A percentile compares a stretch with the other conserved stretches of the same genome.
Conservation (phyloP, 2,329 filamentous ascomycete genomes). For the Ceratocystis albifundus region DNA sequence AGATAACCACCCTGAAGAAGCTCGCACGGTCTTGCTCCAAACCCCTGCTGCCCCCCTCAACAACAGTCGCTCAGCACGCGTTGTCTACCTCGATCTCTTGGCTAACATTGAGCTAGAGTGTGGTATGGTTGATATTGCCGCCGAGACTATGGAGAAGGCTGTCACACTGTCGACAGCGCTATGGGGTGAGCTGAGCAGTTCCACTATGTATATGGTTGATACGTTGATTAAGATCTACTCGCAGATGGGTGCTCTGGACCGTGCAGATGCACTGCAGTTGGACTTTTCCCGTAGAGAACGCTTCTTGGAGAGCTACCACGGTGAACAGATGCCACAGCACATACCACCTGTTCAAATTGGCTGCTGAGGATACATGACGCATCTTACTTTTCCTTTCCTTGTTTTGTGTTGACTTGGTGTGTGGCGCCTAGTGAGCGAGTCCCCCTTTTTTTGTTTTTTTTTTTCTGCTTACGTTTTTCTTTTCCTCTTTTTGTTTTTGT, state of each 20-base stretch:
- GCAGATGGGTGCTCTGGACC: slow-evolving; percentile 18
- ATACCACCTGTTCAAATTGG: slow-evolving; percentile 20
- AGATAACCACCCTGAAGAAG: slow-evolving; percentile 19
- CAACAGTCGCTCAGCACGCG: slow-evolving; percentile 19
- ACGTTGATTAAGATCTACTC: slow-evolving; percentile 22
- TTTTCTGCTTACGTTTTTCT: slow-evolving; percentile 6
- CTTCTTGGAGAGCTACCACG: slow-evolving; percentile 20
- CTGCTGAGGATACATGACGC: background rate
- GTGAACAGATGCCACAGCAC: slow-evolving; percentile 16
- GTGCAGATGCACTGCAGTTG: slow-evolving; percentile 10
- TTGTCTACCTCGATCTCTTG: slow-evolving; percentile 22
- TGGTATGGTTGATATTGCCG: slow-evolving; percentile 15
- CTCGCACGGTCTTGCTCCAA: slow-evolving; percentile 16
- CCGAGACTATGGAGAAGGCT: slow-evolving; percentile 21
- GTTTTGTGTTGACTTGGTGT: background rate
- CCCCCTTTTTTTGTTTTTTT: background rate
- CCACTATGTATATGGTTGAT: slow-evolving; percentile 22
- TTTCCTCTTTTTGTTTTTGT: background rate
- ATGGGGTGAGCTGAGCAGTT: slow-evolving; percentile 21
- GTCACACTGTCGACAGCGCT: slow-evolving; percentile 17
- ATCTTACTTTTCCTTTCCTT: background rate
- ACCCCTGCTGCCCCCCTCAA: slow-evolving; percentile 19
- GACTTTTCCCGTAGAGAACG: slow-evolving; percentile 16
- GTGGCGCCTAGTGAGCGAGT: background rate
- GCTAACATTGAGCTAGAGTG: slow-evolving; percentile 21